Percentiles rank a stretch among this genome's conserved stretches.
These are phyloP conservation scores for Xanthoconium separans DNA, from an alignment of 1,284 basidiomycete species.

Conservation along the genomic window DNA sequence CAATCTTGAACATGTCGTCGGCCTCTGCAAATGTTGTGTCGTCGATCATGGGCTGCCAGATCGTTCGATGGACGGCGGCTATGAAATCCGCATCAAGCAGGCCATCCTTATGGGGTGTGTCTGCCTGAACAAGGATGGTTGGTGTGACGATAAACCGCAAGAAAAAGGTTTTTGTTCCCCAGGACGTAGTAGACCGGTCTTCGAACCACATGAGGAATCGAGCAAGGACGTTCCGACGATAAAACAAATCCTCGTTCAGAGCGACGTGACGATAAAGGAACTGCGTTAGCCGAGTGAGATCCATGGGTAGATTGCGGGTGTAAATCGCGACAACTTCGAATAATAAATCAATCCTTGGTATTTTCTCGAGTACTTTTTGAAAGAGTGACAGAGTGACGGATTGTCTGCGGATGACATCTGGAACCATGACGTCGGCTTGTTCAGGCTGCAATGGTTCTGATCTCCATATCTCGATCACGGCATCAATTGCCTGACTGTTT, in stretches of 20 bases:
- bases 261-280: conserved; percentile 92
- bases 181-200: conserved; percentile 61
- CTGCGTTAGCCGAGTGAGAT: conserved; percentile 78
- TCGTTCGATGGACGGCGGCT: conserved; percentile 63
- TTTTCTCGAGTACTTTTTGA: conserved; percentile 65
- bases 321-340: conserved; percentile 89
- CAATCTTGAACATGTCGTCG: conserved; percentile 86
- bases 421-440: conserved; percentile 44
- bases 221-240: conserved; percentile 81
- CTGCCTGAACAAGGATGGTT: conserved; percentile 78
- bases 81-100: conserved; percentile 75
- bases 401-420: conserved; percentile 64
- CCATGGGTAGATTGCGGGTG: conserved; percentile 79
- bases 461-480: conserved; percentile 74
- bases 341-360: conserved; percentile 80
- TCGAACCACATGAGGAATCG: conserved; percentile 88
- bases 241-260: conserved; percentile 56
- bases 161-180: conserved; percentile 84
- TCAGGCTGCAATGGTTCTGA: conserved; percentile 51
- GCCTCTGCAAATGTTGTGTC: conserved; percentile 56
- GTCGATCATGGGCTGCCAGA: conserved; percentile 80
- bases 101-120: conserved; percentile 50
- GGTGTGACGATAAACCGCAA: conserved; percentile 91
- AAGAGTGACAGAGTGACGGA: conserved; percentile 76
- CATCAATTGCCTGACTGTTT: conserved; percentile 64